phyloP scores from a whole-genome alignment of 2,329 filamentous ascomycete species.

The Fusarium tupiense region DNA sequence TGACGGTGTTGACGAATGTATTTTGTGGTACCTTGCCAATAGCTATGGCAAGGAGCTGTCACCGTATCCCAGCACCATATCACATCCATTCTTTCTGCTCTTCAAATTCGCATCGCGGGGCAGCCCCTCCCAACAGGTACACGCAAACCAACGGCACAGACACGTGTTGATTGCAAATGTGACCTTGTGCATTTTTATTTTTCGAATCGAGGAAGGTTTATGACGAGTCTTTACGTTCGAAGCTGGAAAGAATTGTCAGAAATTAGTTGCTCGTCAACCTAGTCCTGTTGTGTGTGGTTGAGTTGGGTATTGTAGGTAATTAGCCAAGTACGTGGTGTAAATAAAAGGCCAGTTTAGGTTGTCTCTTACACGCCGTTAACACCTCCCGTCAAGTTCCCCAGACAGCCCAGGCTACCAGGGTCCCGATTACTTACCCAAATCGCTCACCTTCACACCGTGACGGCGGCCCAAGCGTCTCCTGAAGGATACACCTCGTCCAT shows the following conservation, averaged over 20 bases:
- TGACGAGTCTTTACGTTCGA: background rate
- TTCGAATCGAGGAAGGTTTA: conserved; percentile 4
- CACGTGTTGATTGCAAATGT: conserved; percentile 41
- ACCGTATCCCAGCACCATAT: conserved; percentile 14
- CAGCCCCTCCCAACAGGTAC: conserved; percentile 24
- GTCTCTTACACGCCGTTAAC: conserved; percentile 3
- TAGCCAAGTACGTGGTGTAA: background rate
- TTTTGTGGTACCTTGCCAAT: conserved; percentile 3
- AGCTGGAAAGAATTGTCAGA: conserved; percentile 13
- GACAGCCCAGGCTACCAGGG: background rate
- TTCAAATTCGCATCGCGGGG: conserved; percentile 9
- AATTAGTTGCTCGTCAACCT: background rate
- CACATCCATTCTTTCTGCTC: background rate
- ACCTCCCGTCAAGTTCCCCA: conserved; percentile 1
- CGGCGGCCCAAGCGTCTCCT: conserved; percentile 1
- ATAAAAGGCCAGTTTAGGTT: background rate
- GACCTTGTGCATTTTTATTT: conserved; percentile 36
- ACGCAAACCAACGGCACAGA: conserved; percentile 41
- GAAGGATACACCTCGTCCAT: background rate
- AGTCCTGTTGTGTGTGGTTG: background rate
- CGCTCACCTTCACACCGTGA: conserved; percentile 1
- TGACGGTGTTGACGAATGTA: background rate
- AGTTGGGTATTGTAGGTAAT: background rate
- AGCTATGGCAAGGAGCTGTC: conserved; percentile 11
- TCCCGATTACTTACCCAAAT: background rate